Percentiles rank a stretch among this genome's conserved stretches.
These are phyloP conservation scores for Apiospora saccharicola DNA, from an alignment of 2,329 filamentous ascomycete species.

Conservation along the genomic window DNA sequence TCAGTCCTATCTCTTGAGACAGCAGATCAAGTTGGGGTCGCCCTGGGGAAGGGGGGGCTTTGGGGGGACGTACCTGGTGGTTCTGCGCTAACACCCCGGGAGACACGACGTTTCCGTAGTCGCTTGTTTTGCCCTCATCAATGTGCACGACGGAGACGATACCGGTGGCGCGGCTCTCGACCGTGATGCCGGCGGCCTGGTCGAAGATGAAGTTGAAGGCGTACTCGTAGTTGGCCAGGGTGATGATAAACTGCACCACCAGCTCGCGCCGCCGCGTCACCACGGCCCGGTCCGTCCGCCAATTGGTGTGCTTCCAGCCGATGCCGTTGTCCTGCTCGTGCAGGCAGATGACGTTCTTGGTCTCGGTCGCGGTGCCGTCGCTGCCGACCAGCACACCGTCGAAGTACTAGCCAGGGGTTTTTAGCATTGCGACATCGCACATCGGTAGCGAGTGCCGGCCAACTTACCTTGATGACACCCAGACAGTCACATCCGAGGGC, in stretches of 20 bases:
- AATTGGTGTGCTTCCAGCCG: slow-evolving; percentile 76
- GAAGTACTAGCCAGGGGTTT: slow-evolving; percentile 50
- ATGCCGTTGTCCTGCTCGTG: slow-evolving; percentile 76
- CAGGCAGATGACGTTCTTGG: slow-evolving; percentile 70
- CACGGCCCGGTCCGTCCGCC: slow-evolving; percentile 67
- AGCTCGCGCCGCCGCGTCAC: slow-evolving; percentile 68
- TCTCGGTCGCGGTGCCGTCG: slow-evolving; percentile 60
- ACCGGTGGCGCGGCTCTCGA: slow-evolving; percentile 71
- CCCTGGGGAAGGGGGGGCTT: no score
- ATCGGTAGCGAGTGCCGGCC: no score
- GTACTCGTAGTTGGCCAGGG: slow-evolving; percentile 76
- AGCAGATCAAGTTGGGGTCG: no score
- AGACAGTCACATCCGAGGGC: slow-evolving; percentile 73
- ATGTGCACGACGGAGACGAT: slow-evolving; percentile 72
- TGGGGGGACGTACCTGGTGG: slow-evolving; percentile 54
- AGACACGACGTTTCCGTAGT: slow-evolving; percentile 69
- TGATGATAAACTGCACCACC: slow-evolving; percentile 73
- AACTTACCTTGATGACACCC: slow-evolving; percentile 58
- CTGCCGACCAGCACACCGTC: slow-evolving; percentile 59
- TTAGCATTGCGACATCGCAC: not conserved
- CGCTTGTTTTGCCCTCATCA: slow-evolving; percentile 60
- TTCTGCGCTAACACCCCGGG: slow-evolving; percentile 70
- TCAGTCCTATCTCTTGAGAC: no score
- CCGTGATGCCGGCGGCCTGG: slow-evolving; percentile 65
- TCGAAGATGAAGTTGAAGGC: slow-evolving; percentile 71